Percentiles rank a stretch among this genome's conserved stretches.
phyloP scores from a whole-genome alignment of 73 alveolate species.

The Tetrahymena malaccensis region DNA sequence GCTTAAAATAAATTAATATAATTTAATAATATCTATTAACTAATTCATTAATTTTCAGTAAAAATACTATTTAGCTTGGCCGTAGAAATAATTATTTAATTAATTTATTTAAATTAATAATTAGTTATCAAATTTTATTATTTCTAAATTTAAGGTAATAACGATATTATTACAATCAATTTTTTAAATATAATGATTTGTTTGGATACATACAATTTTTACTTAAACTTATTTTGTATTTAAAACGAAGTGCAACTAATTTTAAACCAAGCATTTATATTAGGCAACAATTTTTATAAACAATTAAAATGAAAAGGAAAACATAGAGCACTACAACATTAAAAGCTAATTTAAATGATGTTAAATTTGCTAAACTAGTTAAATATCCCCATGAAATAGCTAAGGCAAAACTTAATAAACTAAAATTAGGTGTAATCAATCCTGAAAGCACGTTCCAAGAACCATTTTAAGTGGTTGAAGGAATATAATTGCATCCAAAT shows the following conservation, averaged over 20 bases:
- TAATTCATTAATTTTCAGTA: not conserved
- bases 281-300: too few species aligned
- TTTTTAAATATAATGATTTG: not conserved
- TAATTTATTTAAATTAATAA: not conserved
- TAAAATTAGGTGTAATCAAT: not conserved
- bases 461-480: not conserved
- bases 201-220: not conserved
- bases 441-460: not conserved
- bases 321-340: not conserved
- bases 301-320: not conserved
- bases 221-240: not conserved
- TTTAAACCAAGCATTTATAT: not conserved
- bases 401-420: not conserved
- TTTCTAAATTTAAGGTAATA: not conserved
- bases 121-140: not conserved
- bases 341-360: not conserved
- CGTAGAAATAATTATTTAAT: not conserved
- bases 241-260: not conserved
- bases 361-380: not conserved
- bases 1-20: not conserved
- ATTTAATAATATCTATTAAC: not conserved
- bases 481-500: not conserved
- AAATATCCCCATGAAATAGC: not conserved
- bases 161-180: not conserved
- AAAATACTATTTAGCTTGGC: not conserved